Percentiles rank a stretch among this genome's conserved stretches.
These are phyloP conservation scores for Microcyclosporella mali DNA, from an alignment of 2,329 filamentous ascomycete genomes.

Conservation along the genomic window DNA sequence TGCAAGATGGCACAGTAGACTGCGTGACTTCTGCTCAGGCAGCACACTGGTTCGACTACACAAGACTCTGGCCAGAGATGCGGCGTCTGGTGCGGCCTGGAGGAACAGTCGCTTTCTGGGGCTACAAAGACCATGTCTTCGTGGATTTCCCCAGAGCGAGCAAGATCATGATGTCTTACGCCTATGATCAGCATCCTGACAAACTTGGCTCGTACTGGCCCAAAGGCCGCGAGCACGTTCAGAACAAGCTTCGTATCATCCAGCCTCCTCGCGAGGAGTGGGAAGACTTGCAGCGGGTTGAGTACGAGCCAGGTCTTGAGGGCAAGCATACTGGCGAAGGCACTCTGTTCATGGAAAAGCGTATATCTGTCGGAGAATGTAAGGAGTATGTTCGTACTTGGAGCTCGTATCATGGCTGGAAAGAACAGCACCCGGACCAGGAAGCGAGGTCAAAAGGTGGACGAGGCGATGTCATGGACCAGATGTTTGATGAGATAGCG, in stretches of 20 bases:
- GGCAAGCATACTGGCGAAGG: slow-evolving; percentile 38
- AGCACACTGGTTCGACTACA: slow-evolving; percentile 62
- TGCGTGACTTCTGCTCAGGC: slow-evolving; percentile 49
- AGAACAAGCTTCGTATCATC: slow-evolving; percentile 47
- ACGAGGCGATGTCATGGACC: slow-evolving; percentile 56
- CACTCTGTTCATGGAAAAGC: slow-evolving; percentile 48
- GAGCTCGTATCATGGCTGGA: slow-evolving; percentile 55
- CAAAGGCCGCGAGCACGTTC: slow-evolving; percentile 52
- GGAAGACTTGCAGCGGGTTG: slow-evolving; percentile 47
- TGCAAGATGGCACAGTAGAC: slow-evolving; percentile 48
- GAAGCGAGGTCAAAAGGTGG: slow-evolving; percentile 50
- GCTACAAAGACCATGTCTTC: slow-evolving; percentile 59
- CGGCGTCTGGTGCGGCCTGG: slow-evolving; percentile 48
- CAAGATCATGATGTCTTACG: slow-evolving; percentile 49
- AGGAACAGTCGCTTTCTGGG: slow-evolving; percentile 59
- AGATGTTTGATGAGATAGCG: slow-evolving; percentile 55
- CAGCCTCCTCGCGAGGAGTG: slow-evolving; percentile 48
- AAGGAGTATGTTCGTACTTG: slow-evolving; percentile 59
- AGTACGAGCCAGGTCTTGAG: slow-evolving; percentile 51
- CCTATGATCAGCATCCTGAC: slow-evolving; percentile 46
- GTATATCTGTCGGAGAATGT: slow-evolving; percentile 51
- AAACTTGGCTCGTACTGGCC: slow-evolving; percentile 56
- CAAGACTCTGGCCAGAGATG: slow-evolving; percentile 50
- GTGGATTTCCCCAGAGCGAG: slow-evolving; percentile 49
- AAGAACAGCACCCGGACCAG: slow-evolving; percentile 47